Percentiles rank a stretch among this genome's conserved stretches.
phyloP scores from a whole-genome alignment of 2,329 filamentous ascomycete genomes.

The Trichoderma semiorbis region DNA sequence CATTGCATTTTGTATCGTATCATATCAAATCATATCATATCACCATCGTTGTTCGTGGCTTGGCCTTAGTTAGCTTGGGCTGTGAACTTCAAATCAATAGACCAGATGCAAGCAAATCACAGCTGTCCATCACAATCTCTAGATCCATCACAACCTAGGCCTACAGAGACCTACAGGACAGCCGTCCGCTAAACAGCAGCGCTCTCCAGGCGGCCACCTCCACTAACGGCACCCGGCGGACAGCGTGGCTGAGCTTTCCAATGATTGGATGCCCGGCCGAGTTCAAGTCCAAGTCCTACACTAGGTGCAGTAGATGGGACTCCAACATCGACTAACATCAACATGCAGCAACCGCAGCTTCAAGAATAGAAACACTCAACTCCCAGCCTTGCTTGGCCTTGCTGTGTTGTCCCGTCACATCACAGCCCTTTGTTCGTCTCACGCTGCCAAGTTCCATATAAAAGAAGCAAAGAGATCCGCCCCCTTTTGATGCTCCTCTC shows the following conservation, averaged over 20 bases:
- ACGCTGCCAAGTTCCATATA: background rate
- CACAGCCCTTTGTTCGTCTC: background rate
- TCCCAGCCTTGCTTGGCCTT: background rate
- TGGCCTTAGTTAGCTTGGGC: background rate
- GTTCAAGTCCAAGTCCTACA: background rate
- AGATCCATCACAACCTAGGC: background rate
- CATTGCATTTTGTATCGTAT: background rate
- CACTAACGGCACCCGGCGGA: constrained; percentile 14
- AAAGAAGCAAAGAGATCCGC: background rate
- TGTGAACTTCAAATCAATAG: background rate
- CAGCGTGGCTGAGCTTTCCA: constrained; percentile 12
- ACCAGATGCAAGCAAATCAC: background rate
- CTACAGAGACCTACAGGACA: background rate
- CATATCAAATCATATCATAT: background rate
- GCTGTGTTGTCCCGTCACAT: background rate
- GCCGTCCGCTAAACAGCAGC: background rate
- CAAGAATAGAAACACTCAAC: background rate
- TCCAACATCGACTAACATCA: background rate
- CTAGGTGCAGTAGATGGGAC: background rate
- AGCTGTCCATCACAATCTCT: background rate
- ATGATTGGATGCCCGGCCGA: background rate
- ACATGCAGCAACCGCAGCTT: background rate
- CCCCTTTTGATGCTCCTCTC: background rate
- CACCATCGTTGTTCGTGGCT: background rate
- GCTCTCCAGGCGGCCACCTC: constrained; percentile 10